A percentile compares a stretch with the other conserved stretches of the same genome.
Evolutionary conservation across 441 rosid species (phyloP).

Genomic region (Capsella rubella): DNA sequence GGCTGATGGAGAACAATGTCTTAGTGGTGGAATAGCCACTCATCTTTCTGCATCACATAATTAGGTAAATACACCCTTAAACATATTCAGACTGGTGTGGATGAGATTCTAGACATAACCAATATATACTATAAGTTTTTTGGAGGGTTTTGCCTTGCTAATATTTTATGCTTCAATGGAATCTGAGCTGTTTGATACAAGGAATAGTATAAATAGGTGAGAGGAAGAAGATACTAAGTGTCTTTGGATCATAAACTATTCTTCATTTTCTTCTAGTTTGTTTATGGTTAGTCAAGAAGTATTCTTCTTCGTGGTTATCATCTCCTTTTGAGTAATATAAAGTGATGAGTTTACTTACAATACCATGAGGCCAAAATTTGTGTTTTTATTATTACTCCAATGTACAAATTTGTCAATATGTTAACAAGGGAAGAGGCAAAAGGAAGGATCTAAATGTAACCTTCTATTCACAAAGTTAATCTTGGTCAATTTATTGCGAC

Average conservation of each 20-base stretch:
- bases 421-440: constrained; percentile 81
- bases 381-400: constrained; percentile 2
- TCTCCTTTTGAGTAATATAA: constrained; percentile 9
- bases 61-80: constrained; percentile 30
- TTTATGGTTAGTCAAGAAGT: neutral
- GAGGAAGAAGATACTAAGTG: neutral
- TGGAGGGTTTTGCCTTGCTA: neutral
- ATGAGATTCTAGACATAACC: constrained; percentile 1
- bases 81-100: neutral
- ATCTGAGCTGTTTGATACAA: neutral
- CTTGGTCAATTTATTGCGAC: constrained; percentile 62
- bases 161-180: neutral
- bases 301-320: constrained; percentile 3
- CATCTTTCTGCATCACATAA: constrained; percentile 13
- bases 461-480: constrained; percentile 67
- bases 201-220: neutral
- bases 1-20: constrained; percentile 71
- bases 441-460: constrained; percentile 78
- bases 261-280: neutral
- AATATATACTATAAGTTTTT: neutral
- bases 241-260: neutral
- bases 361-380: constrained; percentile 10
- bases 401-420: neutral
- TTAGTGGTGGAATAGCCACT: constrained; percentile 62
- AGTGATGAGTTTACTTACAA: neutral